Evolutionary conservation across 345 rosid genomes (phyloP).

Genomic region (Syzygium oleosum): DNA sequence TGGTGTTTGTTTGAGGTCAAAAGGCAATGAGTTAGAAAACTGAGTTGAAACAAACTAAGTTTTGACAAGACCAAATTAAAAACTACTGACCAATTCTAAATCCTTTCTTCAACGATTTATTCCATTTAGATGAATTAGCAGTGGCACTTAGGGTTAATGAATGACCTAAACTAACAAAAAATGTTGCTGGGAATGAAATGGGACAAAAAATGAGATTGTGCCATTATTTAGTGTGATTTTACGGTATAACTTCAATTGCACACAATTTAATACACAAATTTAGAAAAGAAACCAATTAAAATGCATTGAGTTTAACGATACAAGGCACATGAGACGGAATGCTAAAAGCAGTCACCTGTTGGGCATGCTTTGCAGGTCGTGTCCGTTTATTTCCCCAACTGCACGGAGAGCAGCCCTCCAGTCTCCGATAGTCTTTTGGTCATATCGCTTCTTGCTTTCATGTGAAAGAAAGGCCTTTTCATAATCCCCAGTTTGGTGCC

Average conservation of each 20-base stretch:
- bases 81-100: neutral
- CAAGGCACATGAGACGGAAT: neutral
- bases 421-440: accelerated
- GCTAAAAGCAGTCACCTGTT: neutral
- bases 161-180: too few species aligned
- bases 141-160: neutral
- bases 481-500: neutral
- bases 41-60: accelerated
- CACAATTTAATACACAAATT: too few species aligned
- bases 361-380: neutral
- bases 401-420: neutral
- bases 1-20: neutral
- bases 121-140: neutral
- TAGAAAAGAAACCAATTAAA: neutral
- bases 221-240: neutral
- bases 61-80: neutral
- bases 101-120: neutral
- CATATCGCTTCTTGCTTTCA: too few species aligned
- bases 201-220: neutral
- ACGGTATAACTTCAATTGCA: neutral
- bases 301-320: neutral
- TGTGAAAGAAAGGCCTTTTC: accelerated
- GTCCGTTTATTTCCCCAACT: neutral
- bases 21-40: neutral
- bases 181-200: neutral